Base-by-base conservation (phyloP, 1,139 yeast genomes). In the Debaryomyces subglobosus region DNA sequence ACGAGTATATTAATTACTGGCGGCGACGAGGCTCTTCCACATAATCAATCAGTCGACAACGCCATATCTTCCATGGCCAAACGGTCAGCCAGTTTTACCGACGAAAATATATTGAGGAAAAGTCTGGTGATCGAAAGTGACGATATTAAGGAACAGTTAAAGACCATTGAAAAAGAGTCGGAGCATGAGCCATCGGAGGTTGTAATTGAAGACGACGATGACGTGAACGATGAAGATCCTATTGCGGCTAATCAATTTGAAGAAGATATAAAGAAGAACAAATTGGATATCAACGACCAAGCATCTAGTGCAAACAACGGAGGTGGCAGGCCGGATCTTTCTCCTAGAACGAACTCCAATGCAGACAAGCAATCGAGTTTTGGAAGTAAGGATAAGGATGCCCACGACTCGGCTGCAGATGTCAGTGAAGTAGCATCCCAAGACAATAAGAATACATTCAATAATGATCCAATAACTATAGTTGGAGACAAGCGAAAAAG, bases 61-160 rank as follows among this genome's bases (percentile, higher is more conserved):
- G 50, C 52, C 29, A 56, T 59, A 20, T 49, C 57, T 18, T 53
- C 58, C 8, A 50, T 51, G 46, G 60, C 61, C 12, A 45, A 33
- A 10, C 46, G 47, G 16, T 52, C 61, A 1, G 60, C 57, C 12
- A 24, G 13, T 6, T 44, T 50, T 34, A 58, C 60, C 12, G 57
- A 51, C 18, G 58, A 51, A 21, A 41, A 27, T 34, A 54, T 55
- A 24, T 50, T 57, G 45, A 40, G 52, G 40, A 49, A 35, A 50
- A 33, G 43, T 24, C 43, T 43, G 40, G 52, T 43, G 51, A 21
- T 39, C 23, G 35, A n/a, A 34, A 34, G 21, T 9, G 10, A 13
- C 10, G 37, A 10, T 12, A n/a, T 36, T 36, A 8, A 9, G 7
- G 25, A 16, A 13, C 1, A 30, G 10, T 13, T 13, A 16, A 30